A percentile compares a stretch with the other conserved stretches of the same genome.
Evolutionary conservation across 257 asterid genomes (phyloP).

Genomic region (Primulina huaijiensis): DNA sequence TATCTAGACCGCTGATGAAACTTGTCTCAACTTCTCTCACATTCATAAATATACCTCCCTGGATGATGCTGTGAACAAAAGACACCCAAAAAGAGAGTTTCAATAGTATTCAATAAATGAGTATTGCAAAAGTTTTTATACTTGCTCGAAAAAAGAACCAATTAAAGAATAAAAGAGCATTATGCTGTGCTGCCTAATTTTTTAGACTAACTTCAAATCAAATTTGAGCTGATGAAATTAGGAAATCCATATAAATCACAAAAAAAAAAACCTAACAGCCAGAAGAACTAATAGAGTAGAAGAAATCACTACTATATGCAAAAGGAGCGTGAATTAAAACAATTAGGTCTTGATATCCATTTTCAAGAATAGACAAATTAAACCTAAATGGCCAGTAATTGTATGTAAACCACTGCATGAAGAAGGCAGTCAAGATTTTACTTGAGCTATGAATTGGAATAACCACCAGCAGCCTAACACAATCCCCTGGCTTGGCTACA

Average conservation of each 20-base stretch:
- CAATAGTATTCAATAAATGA: background rate
- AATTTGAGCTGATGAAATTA: background rate
- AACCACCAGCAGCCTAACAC: constrained; percentile 62
- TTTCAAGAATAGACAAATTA: background rate
- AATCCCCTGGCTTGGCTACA: constrained; percentile 69
- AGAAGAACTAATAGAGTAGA: background rate
- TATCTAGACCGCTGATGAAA: background rate
- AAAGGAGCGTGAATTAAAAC: background rate
- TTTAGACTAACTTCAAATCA: background rate
- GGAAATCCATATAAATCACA: background rate
- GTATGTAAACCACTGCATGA: background rate
- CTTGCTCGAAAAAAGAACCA: background rate
- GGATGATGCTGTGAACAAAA: background rate
- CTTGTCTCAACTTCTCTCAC: background rate
- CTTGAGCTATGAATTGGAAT: constrained; percentile 56
- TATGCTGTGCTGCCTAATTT: background rate
- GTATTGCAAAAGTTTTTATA: background rate
- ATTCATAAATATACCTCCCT: background rate
- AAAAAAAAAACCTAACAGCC: background rate
- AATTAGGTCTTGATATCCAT: background rate
- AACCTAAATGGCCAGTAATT: background rate
- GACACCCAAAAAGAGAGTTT: background rate
- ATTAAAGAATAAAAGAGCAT: background rate
- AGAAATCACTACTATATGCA: background rate
- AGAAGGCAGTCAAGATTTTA: constrained; percentile 25